Base-by-base conservation (phyloP, 495 filamentous ascomycete genomes). In the Aspergillus avenaceus region DNA sequence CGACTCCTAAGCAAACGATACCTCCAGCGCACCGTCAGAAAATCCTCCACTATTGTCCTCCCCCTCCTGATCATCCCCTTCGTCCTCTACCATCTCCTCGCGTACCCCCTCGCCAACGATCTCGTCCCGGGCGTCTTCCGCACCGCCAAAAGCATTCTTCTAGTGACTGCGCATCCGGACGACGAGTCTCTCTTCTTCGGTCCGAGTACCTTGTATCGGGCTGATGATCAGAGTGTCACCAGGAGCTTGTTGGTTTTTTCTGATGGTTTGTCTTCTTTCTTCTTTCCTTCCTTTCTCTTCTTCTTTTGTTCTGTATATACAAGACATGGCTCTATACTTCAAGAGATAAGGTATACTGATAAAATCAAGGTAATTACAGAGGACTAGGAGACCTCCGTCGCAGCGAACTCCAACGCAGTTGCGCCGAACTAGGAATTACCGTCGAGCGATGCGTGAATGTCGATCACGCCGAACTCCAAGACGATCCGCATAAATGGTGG, bases 171-270 rank as follows among this genome's bases (percentile, higher is more conserved):
- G 9, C 50, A 52, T 22, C 50, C 50, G 9, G 50, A 52, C 36
- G 50, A 52, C 34, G 50, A 52, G 43, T 47, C 41, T 8, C 43
- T 52, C 14, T 52, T 52, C 50, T 52, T 52, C 26, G 47, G 43
- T 18, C 50, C 50, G 8, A 47, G 32, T 11, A 41, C 47, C 8
- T 36, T 52, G 23, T 47, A 52, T 8, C 29, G 44, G n/a, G 19
- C n/a, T 1, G 32, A 41, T 4, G 21, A 47, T n/a, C 18, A 34
- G 14, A 38, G 16, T 6, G 50, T 52, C 5, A 47, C 24, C 8
- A 32, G 43, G 11, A 25, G 43, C 0, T 27, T 52, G 25, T 9
- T 52, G 16, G 43, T 40, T 1, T 19, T 52, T 27, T 50, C 40
- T 8, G 42, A 27, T 4, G 38, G 47, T 50, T 43, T 34, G 37